phyloP scores from a whole-genome alignment of 2,329 filamentous ascomycete species.

The Fusarium nodosum region DNA sequence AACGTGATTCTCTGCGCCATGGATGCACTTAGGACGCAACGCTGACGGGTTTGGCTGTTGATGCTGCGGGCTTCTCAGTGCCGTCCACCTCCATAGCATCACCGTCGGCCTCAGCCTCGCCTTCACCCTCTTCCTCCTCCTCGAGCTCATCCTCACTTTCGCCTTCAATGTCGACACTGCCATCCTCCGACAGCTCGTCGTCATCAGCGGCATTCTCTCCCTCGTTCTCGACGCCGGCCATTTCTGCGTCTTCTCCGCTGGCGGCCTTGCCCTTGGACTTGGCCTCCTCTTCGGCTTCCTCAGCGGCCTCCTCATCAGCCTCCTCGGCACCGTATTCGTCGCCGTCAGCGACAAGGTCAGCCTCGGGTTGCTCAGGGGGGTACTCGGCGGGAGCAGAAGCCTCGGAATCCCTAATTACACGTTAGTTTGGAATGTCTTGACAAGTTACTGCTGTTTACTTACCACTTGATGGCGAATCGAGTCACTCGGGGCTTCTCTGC shows the following conservation, averaged over 20 bases:
- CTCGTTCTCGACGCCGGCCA: slow-evolving; percentile 76
- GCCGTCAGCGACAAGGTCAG: slow-evolving; percentile 87
- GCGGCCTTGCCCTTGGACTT: slow-evolving; percentile 59
- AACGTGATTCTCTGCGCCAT: slow-evolving; percentile 15
- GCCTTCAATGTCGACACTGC: slow-evolving; percentile 82
- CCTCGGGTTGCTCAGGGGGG: slow-evolving; percentile 97
- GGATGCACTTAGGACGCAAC: slow-evolving; percentile 52
- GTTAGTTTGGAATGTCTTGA: slow-evolving; percentile 6
- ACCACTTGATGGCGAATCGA: slow-evolving; percentile 99
- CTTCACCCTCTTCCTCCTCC: slow-evolving; percentile 73
- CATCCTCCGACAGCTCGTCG: slow-evolving; percentile 78
- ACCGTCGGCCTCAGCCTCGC: slow-evolving; percentile 54
- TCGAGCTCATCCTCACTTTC: slow-evolving; percentile 81
- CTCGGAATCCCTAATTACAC: slow-evolving; percentile 85
- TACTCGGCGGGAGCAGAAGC: slow-evolving; percentile 95
- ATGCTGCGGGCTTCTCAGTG: slow-evolving; percentile 54
- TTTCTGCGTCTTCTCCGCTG: slow-evolving; percentile 77
- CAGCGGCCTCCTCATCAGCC: slow-evolving; percentile 77
- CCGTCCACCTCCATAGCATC: slow-evolving; percentile 67
- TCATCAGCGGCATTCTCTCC: slow-evolving; percentile 67
- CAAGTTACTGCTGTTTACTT: slow-evolving; percentile 52
- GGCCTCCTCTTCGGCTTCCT: slow-evolving; percentile 61
- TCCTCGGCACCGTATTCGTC: slow-evolving; percentile 93
- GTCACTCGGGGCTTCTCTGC: slow-evolving; percentile 98
- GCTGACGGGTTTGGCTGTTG: slow-evolving; percentile 54